A percentile compares a stretch with the other conserved stretches of the same genome.
Conservation (phyloP, 306 rosid species). For the Bauhinia variegata region DNA sequence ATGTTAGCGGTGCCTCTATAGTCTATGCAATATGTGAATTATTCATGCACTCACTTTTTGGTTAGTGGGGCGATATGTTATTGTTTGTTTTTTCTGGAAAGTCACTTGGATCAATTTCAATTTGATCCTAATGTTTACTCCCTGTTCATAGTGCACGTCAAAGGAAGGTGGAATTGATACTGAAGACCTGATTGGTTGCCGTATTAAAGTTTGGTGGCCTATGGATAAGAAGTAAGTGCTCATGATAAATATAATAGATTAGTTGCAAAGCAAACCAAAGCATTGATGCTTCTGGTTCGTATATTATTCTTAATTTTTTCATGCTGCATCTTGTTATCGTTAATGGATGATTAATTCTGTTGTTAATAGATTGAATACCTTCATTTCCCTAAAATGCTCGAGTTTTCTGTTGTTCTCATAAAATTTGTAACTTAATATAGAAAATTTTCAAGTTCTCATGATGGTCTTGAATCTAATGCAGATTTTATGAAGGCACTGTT, state of each 20-base stretch:
- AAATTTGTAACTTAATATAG: slow-evolving; percentile 12
- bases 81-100: slow-evolving; percentile 18
- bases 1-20: too few relatives aligned
- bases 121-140: slow-evolving; percentile 40
- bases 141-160: slow-evolving; percentile 55
- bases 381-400: background rate
- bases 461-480: slow-evolving; percentile 49
- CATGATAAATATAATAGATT: slow-evolving; percentile 18
- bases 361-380: slow-evolving; percentile 17
- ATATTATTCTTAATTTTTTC: slow-evolving; percentile 10
- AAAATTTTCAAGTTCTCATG: slow-evolving; percentile 15
- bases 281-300: slow-evolving; percentile 19
- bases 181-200: slow-evolving; percentile 88
- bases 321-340: background rate
- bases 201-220: slow-evolving; percentile 99
- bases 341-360: slow-evolving; percentile 15
- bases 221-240: slow-evolving; percentile 77
- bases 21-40: too few relatives aligned
- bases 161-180: slow-evolving; percentile 66
- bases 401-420: slow-evolving; percentile 4
- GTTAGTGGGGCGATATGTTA: background rate
- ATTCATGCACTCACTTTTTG: too few relatives aligned
- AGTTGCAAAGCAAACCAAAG: slow-evolving; percentile 26
- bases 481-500: slow-evolving; percentile 87
- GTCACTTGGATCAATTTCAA: slow-evolving; percentile 20